These are phyloP conservation scores for Aspergillus arachidicola DNA, from an alignment of 2,329 filamentous ascomycete genomes.

Conservation along the genomic window DNA sequence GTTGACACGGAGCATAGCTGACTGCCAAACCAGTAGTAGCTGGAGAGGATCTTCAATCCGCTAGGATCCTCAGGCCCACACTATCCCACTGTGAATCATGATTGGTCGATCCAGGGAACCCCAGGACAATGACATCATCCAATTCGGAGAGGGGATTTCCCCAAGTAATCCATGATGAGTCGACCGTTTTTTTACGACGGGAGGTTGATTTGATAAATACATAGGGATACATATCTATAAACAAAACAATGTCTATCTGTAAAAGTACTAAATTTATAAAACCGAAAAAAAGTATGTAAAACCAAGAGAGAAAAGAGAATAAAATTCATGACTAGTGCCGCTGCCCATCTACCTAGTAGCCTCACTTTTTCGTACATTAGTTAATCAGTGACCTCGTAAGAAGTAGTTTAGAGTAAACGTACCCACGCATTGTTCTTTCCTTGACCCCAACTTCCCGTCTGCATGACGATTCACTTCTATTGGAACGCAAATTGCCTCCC, in stretches of 20 bases:
- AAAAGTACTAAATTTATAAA: background rate
- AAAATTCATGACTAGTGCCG: background rate
- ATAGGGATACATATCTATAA: too few relatives aligned
- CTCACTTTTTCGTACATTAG: background rate
- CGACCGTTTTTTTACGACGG: too few relatives aligned
- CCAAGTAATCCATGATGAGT: background rate
- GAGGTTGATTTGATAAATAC: too few relatives aligned
- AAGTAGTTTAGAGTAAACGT: background rate
- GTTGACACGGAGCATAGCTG: background rate
- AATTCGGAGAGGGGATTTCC: background rate
- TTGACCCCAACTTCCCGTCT: background rate
- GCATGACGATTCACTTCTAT: slow-evolving; percentile 1
- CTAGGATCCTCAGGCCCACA: background rate
- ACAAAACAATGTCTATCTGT: background rate
- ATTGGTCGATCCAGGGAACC: background rate
- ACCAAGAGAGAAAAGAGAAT: background rate
- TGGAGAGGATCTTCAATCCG: background rate
- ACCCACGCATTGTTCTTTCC: background rate
- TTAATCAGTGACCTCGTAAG: background rate
- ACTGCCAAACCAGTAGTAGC: background rate
- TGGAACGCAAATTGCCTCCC: background rate
- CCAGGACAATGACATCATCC: background rate
- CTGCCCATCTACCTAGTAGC: background rate
- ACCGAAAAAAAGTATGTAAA: background rate
- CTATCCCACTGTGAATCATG: background rate